Percentiles rank a stretch among this genome's conserved stretches.
Conservation (phyloP, 257 asterid species). For the Penstemon barbatus region DNA sequence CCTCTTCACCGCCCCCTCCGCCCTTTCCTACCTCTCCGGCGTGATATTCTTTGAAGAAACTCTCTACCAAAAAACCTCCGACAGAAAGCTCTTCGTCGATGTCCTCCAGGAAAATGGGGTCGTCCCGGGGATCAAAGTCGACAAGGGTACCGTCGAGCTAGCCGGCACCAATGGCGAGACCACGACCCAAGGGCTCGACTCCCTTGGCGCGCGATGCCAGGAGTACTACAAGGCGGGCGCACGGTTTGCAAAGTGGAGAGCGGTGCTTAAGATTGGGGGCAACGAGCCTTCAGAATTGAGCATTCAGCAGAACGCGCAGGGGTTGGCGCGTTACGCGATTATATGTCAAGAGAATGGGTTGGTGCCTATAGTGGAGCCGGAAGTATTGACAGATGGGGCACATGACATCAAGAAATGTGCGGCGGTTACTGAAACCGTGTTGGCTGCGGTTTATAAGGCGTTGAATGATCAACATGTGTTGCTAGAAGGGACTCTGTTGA, state of each 20-base stretch:
- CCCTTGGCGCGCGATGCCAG: conserved; percentile 66
- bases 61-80: conserved; percentile 71
- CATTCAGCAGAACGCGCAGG: conserved; percentile 83
- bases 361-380: conserved; percentile 90
- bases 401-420: conserved; percentile 74
- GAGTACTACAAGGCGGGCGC: conserved; percentile 93
- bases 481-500: conserved; percentile 83
- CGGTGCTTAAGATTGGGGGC: conserved; percentile 74
- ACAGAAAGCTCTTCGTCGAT: conserved; percentile 77
- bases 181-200: conserved; percentile 81
- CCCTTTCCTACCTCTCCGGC: conserved; percentile 72
- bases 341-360: conserved; percentile 90
- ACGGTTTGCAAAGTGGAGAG: conserved; percentile 86
- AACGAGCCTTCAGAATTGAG: conserved; percentile 73
- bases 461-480: conserved; percentile 85
- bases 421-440: conserved; percentile 68
- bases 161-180: conserved; percentile 82
- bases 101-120: conserved; percentile 66
- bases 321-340: conserved; percentile 84
- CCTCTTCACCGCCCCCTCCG: conserved; percentile 85
- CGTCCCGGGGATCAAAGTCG: conserved; percentile 82
- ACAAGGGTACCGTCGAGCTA: conserved; percentile 75
- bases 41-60: conserved; percentile 92
- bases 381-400: conserved; percentile 69
- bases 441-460: conserved; percentile 84